Conservation (phyloP, 73 alveolate genomes). For the Diophrys sp. region DNA sequence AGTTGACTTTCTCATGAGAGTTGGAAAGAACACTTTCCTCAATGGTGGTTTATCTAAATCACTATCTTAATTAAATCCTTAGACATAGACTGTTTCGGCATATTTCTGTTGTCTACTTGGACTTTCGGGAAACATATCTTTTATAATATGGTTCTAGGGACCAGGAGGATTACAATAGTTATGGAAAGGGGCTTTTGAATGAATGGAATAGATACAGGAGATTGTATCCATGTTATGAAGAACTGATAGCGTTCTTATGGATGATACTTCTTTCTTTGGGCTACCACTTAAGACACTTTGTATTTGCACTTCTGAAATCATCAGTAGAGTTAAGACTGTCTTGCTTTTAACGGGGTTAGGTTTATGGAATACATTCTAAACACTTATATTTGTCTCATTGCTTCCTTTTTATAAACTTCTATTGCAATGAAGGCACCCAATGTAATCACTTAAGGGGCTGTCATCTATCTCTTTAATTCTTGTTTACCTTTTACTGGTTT, state of each 20-base stretch:
- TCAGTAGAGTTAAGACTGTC: neutral
- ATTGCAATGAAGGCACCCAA: slow-evolving; percentile 63
- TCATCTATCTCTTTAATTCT: slow-evolving; percentile 3
- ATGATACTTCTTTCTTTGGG: neutral
- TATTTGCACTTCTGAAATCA: slow-evolving; percentile 21
- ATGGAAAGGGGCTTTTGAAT: neutral
- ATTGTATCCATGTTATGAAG: neutral
- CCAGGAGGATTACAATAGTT: too few relatives aligned
- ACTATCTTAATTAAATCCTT: neutral
- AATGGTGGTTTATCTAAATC: neutral
- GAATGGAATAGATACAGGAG: too few relatives aligned
- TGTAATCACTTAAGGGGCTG: slow-evolving; percentile 35
- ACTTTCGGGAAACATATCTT: neutral
- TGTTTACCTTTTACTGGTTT: slow-evolving; percentile 12
- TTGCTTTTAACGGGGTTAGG: slow-evolving; percentile 27
- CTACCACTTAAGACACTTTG: slow-evolving; percentile 1
- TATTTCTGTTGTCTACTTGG: neutral
- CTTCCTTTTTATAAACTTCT: slow-evolving; percentile 59
- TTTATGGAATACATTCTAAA: slow-evolving; percentile 53
- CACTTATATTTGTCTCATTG: slow-evolving; percentile 68
- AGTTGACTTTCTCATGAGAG: neutral
- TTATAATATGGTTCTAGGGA: neutral
- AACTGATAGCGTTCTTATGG: neutral
- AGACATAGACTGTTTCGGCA: neutral
- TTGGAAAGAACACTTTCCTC: neutral